Evolutionary conservation across 495 filamentous ascomycete species (phyloP).

Genomic region (Neurospora sp.): DNA sequence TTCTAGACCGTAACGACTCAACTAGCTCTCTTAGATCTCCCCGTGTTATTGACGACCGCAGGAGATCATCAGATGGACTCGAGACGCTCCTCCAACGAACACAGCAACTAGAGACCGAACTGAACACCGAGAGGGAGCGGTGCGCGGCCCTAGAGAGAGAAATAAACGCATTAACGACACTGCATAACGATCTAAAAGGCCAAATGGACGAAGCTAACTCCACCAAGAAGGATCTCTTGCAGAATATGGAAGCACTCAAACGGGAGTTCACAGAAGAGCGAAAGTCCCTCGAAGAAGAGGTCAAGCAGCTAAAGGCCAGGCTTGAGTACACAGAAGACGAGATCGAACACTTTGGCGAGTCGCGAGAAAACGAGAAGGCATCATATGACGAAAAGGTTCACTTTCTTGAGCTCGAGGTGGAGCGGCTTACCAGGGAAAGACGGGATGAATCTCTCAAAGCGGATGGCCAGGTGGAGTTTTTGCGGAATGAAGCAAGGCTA

Average conservation of each 20-base stretch:
- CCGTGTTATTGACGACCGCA: constrained; percentile 24
- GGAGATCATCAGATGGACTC: constrained; percentile 24
- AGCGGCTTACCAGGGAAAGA: constrained; percentile 45
- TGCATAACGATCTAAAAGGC: constrained; percentile 54
- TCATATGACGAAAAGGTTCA: constrained; percentile 57
- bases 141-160: constrained; percentile 49
- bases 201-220: constrained; percentile 74
- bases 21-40: constrained; percentile 31
- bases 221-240: constrained; percentile 88
- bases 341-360: constrained; percentile 72
- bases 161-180: constrained; percentile 42
- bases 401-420: constrained; percentile 60
- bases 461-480: constrained; percentile 41
- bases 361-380: constrained; percentile 65
- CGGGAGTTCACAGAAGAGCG: constrained; percentile 80
- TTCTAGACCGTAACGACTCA: constrained; percentile 30
- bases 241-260: constrained; percentile 86
- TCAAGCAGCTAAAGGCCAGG: constrained; percentile 59
- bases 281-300: constrained; percentile 66
- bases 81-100: constrained; percentile 46
- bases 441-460: constrained; percentile 47
- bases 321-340: constrained; percentile 86
- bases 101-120: constrained; percentile 70
- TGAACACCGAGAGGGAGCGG: constrained; percentile 46
- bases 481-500: constrained; percentile 45